Base-by-base conservation (phyloP, 2,329 filamentous ascomycete species). In the Byssochlamys sp. region DNA sequence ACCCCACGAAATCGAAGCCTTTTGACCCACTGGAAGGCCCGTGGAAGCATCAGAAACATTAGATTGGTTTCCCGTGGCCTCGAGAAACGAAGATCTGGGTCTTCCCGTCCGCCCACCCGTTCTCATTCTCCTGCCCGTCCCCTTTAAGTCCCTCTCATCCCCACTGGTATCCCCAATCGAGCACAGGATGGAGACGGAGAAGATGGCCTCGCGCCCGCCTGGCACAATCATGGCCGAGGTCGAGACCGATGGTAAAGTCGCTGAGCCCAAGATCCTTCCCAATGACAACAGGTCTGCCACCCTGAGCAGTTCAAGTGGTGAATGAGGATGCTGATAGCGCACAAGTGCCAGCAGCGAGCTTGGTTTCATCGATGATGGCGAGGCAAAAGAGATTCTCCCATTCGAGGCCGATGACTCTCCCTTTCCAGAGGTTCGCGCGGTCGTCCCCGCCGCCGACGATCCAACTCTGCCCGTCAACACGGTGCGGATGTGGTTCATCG, bases 341-440 rank as follows among this genome's bases (percentile, higher is more conserved):
- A 24, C 4, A 14, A 24, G 25, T 51, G 49, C 29, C 19, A 57
- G 54, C 49, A 62, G 64, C 45, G 59, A 64, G 4, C 56, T 62
- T 25, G 61, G 54, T 49, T 58, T 71, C 31, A 65, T 73, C 24
- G 63, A 62, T 35, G 71, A 73, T 57, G 57, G 61, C 24, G 69
- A 71, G 61, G 71, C 69, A 27, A 63, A 67, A 25, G 58, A 67
- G 55, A 65, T 67, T 29, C 65, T 73, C 25, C 66, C 70, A 5
- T 73, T 71, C 54, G 70, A 73, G 31, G 71, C 69, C 12, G 65
- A 71, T 28, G 65, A 73, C 57, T 73, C 71, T n/a, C 71, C 71
- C 1, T 73, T 69, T 53, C 71, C 71, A 1, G 71, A 73, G 59
- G 71, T 73, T 29, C 71, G 71, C 54, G 71, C 71, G 6, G 71